Base-by-base conservation (phyloP, 257 asterid species). In the Echium plantagineum region DNA sequence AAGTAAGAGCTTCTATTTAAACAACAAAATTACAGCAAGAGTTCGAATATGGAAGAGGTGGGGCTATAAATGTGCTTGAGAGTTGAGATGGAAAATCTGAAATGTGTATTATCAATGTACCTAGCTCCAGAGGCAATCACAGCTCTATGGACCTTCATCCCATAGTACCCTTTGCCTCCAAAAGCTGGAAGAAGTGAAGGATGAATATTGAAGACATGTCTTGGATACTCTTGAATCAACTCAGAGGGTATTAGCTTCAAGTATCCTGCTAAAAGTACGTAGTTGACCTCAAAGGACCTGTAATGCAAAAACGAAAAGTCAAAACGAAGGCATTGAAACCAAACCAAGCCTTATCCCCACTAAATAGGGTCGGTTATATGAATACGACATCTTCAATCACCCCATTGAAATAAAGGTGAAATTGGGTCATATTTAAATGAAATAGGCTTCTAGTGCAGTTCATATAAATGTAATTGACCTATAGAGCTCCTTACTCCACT, bases 101-200 rank as follows among this genome's bases (percentile, higher is more conserved):
- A 59, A 49, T 21, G 18, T 9, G 2, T 20, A 51, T 1, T 20
- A 51, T 65, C 1, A 42, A 9, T 47, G 16, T 75, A 89, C 97
- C 97, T 89, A 31, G 97, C 97, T 53, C 97, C 97, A 32, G 97
- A 85, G 52, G 89, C 86, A 66, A 90, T 81, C 73, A 90, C 97
- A 7, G 95, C 96, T 77, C 71, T 69, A 67, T 90, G 97, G 62
- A 90, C 97, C 78, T 87, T 90, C 82, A 80, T 83, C 60, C 96
- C 97, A 62, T 85, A 90, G 70, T 71, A 90, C 7, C 96, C 95
- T 72, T 85, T 81, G 69, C 97, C 97, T 67, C 96, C 97, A 74
- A 90, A 90, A 31, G 96, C 90, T 18, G 97, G 96, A 80, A 87
- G 96, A 78, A 87, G 96, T 5, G 97, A 83, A 21, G 95, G 97